Evolutionary conservation across 495 filamentous ascomycete species (phyloP), one percentile per base, ranked within the genome.

Genomic region (Penicillium mononematosum): DNA sequence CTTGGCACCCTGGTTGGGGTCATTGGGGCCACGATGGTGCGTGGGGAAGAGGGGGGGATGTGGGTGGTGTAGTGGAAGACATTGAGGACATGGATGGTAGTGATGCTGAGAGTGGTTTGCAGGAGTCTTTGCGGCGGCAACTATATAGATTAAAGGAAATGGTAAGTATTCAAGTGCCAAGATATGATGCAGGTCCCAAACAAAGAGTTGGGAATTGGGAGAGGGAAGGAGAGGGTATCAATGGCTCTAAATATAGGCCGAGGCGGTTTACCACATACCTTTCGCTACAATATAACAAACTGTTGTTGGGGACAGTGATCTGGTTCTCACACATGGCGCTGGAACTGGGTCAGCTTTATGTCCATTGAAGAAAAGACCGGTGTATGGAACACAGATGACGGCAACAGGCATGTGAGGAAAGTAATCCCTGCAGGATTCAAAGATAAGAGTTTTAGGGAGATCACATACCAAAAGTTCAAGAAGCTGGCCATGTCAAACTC

Each of bases 321-420:
- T 89, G 87, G 65, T 81, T 83, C 58, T 85, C 81, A 70, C 86
- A 90, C 66, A 81, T 81, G 45, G 81, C 76, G 63, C 84, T 85
- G 67, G 51, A 62, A 43, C 32, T 25, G 20, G 36, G 63, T 75
- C 61, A 74, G 68, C 59, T 58, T 55, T 53, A 64, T 55, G 20
- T 58, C 27, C 27, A 25, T 9, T 55, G 54, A 36, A 47, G 56
- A 59, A 52, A 60, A 64, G 61, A 32, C 48, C 36, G 31, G 53
- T 50, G 38, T 51, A 29, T 11, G 46, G 25, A 39, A 53, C 41
- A 51, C 45, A 45, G 16, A 58, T 62, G 61, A 60, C 57, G 59
- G 64, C 38, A 67, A 31, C n/a, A 50, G 61, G 64, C 60, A 71
- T 63, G 64, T 52, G 67, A 62, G 58, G 61, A 48, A 47, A 55